Evolutionary conservation across 371 early-diverging fungal species (phyloP).

Genomic region (Syncephalastrum racemosum): DNA sequence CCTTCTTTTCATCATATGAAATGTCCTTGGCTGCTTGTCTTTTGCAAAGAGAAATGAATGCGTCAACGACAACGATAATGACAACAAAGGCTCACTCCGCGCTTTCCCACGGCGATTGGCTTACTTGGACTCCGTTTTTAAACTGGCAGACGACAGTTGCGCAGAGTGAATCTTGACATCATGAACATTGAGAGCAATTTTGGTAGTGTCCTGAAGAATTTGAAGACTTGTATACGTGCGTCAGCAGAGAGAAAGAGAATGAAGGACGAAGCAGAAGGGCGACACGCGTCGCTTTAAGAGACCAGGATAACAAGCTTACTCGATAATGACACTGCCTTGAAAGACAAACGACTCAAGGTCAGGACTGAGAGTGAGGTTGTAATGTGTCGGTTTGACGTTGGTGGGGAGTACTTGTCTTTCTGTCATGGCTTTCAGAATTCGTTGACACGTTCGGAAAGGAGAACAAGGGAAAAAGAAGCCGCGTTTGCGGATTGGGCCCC

Average conservation of each 20-base stretch:
- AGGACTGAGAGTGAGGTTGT: constrained; percentile 68
- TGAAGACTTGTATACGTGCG: constrained; percentile 33
- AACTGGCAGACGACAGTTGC: constrained; percentile 42
- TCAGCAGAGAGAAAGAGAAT: neutral
- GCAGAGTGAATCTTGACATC: constrained; percentile 56
- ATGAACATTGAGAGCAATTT: constrained; percentile 64
- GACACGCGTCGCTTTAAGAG: neutral
- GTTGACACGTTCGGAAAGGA: neutral
- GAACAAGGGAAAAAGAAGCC: neutral
- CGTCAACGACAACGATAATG: no score
- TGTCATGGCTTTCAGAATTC: neutral
- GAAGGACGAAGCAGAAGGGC: neutral
- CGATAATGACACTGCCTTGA: constrained; percentile 62
- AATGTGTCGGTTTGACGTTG: constrained; percentile 72
- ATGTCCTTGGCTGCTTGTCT: constrained; percentile 71
- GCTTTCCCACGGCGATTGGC: constrained; percentile 1
- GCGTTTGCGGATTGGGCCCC: no score
- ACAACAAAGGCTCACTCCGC: no score
- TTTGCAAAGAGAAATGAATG: neutral
- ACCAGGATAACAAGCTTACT: constrained; percentile 30
- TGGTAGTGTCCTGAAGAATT: constrained; percentile 61
- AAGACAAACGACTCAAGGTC: constrained; percentile 67
- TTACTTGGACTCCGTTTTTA: constrained; percentile 62
- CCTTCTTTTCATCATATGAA: constrained; percentile 60
- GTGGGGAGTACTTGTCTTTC: constrained; percentile 66